These are phyloP conservation scores for Solanum piurae DNA, from an alignment of 257 asterid genomes.

Conservation along the genomic window DNA sequence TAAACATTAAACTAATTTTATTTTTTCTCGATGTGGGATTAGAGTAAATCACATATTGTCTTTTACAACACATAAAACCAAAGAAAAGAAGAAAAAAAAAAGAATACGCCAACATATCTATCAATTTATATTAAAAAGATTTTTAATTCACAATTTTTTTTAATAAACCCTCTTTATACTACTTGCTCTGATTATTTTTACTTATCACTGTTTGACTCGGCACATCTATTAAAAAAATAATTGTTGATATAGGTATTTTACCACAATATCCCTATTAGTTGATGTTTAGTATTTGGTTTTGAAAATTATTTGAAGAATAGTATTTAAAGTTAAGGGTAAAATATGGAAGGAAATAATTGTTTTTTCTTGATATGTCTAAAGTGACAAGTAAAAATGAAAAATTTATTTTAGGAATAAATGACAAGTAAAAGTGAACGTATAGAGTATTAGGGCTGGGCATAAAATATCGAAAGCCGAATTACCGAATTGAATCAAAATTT, in stretches of 20 bases:
- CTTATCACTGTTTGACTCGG: background rate
- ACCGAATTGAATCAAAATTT: too few species aligned
- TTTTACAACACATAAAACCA: background rate
- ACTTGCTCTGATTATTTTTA: too few species aligned
- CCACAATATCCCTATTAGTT: background rate
- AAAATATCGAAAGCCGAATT: too few species aligned
- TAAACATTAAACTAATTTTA: background rate
- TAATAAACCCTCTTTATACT: background rate
- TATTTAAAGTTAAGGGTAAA: too few species aligned
- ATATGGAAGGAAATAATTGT: too few species aligned
- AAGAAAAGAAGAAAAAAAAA: too few species aligned
- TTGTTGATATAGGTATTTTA: background rate
- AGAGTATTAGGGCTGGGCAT: background rate
- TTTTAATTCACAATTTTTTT: background rate
- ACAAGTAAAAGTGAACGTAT: background rate
- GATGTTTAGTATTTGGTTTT: background rate
- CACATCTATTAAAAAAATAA: too few species aligned
- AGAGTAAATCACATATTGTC: background rate
- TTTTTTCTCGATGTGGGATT: background rate
- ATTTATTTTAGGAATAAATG: too few species aligned
- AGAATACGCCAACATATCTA: background rate
- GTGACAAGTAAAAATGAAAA: background rate
- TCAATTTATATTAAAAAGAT: too few species aligned
- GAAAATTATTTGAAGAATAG: too few species aligned
- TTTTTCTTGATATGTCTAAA: too few species aligned